Evolutionary conservation across 257 asterid genomes (phyloP).

Genomic region (Scutellaria galericulata): DNA sequence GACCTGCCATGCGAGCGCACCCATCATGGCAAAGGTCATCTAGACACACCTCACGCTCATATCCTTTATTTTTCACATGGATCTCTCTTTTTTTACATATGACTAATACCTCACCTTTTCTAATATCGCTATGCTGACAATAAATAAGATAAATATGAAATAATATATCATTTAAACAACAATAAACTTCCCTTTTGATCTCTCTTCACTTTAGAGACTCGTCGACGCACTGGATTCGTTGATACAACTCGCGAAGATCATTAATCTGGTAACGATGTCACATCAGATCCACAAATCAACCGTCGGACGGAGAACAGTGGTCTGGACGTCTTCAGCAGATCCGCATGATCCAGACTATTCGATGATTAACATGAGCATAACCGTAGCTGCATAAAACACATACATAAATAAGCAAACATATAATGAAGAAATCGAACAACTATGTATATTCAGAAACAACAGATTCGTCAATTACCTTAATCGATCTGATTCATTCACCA

Average conservation of each 20-base stretch:
- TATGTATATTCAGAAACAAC: not conserved
- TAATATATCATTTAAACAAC: not conserved
- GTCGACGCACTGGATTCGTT: too few relatives aligned
- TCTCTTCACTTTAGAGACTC: too few relatives aligned
- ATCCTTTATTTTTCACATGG: not conserved
- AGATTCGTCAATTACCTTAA: constrained; percentile 12
- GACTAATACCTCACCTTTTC: not conserved
- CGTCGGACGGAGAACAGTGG: too few relatives aligned
- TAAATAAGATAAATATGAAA: not conserved
- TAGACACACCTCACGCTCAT: constrained; percentile 21
- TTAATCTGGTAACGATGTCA: too few relatives aligned
- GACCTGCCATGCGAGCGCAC: constrained; percentile 80
- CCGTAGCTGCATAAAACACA: not conserved
- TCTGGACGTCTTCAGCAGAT: too few relatives aligned
- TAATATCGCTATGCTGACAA: too few relatives aligned
- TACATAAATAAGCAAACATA: not conserved
- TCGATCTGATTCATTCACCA: not conserved
- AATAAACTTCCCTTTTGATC: too few relatives aligned
- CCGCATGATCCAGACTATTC: too few relatives aligned
- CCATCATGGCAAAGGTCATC: constrained; percentile 64
- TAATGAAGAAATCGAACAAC: not conserved
- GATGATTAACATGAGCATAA: too few relatives aligned
- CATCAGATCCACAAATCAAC: too few relatives aligned
- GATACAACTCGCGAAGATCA: too few relatives aligned
- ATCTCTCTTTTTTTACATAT: constrained; percentile 29